Conservation (phyloP, 2,329 filamentous ascomycete genomes). For the Alternaria sp. region DNA sequence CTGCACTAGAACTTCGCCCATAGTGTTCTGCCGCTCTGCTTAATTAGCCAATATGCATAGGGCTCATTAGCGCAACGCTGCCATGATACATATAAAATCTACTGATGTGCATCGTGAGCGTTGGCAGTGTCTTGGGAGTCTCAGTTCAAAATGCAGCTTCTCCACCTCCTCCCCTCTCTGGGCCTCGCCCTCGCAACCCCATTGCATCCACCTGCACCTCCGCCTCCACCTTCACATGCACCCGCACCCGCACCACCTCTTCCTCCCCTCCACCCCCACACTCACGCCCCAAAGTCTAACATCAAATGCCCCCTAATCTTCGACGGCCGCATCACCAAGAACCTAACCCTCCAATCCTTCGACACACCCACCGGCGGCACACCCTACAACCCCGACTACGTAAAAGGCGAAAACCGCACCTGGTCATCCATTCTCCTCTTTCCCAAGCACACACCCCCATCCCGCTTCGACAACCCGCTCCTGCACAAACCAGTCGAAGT, state of each 20-base stretch:
- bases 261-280: background rate
- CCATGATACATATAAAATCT: background rate
- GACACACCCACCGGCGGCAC: constrained; percentile 15
- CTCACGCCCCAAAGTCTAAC: background rate
- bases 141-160: background rate
- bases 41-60: background rate
- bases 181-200: background rate
- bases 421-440: constrained; percentile 34
- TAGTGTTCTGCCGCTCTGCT: background rate
- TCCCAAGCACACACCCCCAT: constrained; percentile 7
- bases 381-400: constrained; percentile 27
- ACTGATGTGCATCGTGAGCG: background rate
- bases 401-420: constrained; percentile 35
- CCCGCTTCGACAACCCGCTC: constrained; percentile 24
- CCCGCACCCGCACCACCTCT: background rate
- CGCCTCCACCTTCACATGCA: background rate
- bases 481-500: constrained; percentile 29
- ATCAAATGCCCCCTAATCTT: constrained; percentile 39
- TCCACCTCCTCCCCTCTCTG: background rate
- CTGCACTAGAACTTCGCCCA: background rate
- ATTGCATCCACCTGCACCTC: background rate
- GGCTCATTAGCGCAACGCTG: background rate
- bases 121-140: background rate
- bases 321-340: constrained; percentile 32
- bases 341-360: constrained; percentile 27